Conservation (phyloP, 768 basidiomycete species). For the Polyporus arcularius region DNA sequence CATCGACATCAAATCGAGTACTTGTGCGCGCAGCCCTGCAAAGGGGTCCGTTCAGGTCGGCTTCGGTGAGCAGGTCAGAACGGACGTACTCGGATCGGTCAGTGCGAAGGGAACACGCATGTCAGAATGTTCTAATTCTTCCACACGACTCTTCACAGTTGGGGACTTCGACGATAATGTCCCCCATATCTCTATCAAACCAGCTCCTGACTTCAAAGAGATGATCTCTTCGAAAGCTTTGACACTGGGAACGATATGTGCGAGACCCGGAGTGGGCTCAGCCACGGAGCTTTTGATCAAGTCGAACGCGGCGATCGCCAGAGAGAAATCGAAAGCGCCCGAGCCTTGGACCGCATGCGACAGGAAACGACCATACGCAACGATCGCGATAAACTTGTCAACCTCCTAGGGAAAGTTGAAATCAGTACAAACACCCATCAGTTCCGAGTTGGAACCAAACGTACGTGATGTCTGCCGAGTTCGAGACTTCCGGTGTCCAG, state of each 20-base stretch:
- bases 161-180: conserved; percentile 7
- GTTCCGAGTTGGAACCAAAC: not conserved
- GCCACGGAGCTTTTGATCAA: conserved; percentile 46
- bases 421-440: not conserved
- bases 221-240: conserved; percentile 48
- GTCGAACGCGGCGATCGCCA: conserved; percentile 56
- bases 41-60: not conserved
- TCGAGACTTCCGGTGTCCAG: not conserved
- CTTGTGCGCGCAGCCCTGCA: conserved; percentile 20
- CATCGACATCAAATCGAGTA: conserved; percentile 27
- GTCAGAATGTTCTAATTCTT: not conserved
- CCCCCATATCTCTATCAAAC: conserved; percentile 30
- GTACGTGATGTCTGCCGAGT: not conserved
- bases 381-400: not conserved
- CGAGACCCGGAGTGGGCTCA: conserved; percentile 35
- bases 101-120: not conserved
- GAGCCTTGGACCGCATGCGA: conserved; percentile 3
- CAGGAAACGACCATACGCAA: conserved; percentile 15
- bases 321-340: conserved; percentile 60
- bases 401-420: conserved; percentile 1
- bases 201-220: conserved; percentile 68
- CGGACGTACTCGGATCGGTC: not conserved
- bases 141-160: not conserved
- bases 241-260: conserved; percentile 33
- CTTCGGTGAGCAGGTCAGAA: not conserved